Evolutionary conservation across 768 basidiomycete genomes (phyloP).

Genomic region (Mycena vitilis): DNA sequence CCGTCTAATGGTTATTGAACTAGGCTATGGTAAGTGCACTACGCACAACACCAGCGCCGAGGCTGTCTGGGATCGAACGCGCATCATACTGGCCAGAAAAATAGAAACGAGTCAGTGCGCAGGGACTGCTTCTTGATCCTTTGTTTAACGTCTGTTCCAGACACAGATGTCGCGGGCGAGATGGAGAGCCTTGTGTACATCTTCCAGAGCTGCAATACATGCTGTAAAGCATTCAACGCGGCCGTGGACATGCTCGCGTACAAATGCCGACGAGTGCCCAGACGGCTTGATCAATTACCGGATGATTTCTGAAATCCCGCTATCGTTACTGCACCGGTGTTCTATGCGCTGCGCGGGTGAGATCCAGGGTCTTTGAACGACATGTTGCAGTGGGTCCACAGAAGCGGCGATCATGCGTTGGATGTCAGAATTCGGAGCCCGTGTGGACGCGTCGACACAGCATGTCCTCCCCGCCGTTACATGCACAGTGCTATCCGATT

Average conservation of each 20-base stretch:
- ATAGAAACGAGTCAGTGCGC: slow-evolving; percentile 63
- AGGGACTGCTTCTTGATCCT: slow-evolving; percentile 5
- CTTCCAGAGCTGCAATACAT: slow-evolving; percentile 62
- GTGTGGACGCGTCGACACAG: no score
- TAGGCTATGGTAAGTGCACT: slow-evolving; percentile 71
- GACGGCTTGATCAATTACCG: slow-evolving; percentile 61
- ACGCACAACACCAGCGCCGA: slow-evolving; percentile 59
- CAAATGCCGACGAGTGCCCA: slow-evolving; percentile 68
- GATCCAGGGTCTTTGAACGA: neutral
- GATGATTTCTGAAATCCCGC: slow-evolving; percentile 10
- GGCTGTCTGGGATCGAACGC: slow-evolving; percentile 63
- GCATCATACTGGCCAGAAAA: slow-evolving; percentile 55
- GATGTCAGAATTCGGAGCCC: no score
- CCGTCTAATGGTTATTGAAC: slow-evolving; percentile 1
- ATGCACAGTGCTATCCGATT: slow-evolving; percentile 19
- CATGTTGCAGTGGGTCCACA: neutral
- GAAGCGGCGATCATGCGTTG: no score
- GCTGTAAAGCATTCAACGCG: slow-evolving; percentile 69
- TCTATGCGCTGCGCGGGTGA: neutral
- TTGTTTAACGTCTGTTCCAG: slow-evolving; percentile 45
- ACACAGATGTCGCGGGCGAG: slow-evolving; percentile 74
- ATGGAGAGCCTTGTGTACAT: slow-evolving; percentile 66
- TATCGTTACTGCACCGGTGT: neutral
- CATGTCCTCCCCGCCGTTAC: neutral
- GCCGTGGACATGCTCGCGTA: slow-evolving; percentile 82